A percentile compares a stretch with the other conserved stretches of the same genome.
Conservation (phyloP, 495 filamentous ascomycete species). For the Achaetomiella virescens region DNA sequence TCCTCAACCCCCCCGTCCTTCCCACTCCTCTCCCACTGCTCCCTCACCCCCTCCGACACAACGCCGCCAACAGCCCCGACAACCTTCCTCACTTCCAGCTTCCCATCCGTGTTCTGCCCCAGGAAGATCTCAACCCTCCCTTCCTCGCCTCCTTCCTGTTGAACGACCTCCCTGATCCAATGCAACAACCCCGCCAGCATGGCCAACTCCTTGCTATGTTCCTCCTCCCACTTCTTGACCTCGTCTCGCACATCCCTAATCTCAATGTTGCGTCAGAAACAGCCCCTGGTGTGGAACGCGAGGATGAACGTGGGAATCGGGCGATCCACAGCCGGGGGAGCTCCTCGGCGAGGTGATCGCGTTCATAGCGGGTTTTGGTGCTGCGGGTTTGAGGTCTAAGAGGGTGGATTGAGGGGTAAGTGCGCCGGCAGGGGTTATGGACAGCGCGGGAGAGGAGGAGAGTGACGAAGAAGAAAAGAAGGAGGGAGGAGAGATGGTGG, state of each 20-base stretch:
- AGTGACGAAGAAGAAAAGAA: not conserved
- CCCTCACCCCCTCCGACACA: constrained; percentile 9
- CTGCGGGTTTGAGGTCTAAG: constrained; percentile 67
- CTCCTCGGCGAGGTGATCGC: constrained; percentile 35
- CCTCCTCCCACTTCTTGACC: constrained; percentile 48
- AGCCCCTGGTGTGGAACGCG: constrained; percentile 50
- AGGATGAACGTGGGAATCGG: constrained; percentile 56
- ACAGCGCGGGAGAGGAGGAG: not conserved
- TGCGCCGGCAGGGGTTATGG: constrained; percentile 16
- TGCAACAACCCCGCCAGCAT: constrained; percentile 39
- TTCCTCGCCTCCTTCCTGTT: not conserved
- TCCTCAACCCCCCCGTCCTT: not conserved
- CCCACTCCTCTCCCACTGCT: not conserved
- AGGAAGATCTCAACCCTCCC: constrained; percentile 12
- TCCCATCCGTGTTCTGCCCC: not conserved
- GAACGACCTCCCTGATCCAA: constrained; percentile 34
- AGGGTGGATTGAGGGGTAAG: constrained; percentile 43
- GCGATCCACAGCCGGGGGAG: constrained; percentile 54
- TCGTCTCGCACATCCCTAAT: constrained; percentile 40
- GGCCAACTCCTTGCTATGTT: constrained; percentile 34
- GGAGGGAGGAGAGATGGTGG: not conserved
- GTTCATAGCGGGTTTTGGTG: constrained; percentile 22
- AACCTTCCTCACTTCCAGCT: constrained; percentile 15
- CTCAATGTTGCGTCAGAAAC: constrained; percentile 46
- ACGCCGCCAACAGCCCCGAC: constrained; percentile 6